Base-by-base conservation (phyloP, 2,329 filamentous ascomycete species). In the Trichoderma hamatum region DNA sequence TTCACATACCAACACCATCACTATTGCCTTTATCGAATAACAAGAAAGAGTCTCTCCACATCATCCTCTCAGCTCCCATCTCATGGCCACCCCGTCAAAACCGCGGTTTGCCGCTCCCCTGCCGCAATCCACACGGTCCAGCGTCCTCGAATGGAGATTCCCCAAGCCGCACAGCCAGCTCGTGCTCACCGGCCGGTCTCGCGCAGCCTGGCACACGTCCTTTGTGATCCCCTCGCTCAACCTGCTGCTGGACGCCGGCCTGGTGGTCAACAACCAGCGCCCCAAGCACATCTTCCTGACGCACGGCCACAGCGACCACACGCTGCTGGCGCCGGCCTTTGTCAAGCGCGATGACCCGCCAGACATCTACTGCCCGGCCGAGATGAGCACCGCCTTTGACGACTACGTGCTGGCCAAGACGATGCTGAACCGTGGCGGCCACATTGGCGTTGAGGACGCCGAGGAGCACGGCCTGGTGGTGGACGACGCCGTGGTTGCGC, bases 141-240 rank as follows among this genome's bases (percentile, higher is more conserved):
- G 81, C n/a, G 74, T 84, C 24, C 77, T 85, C 0, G 81, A 84
- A 69, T 84, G 82, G 81, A 76, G 75, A 13, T 82, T 84, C 69
- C 82, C 83, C 7, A 79, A 78, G 36, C 83, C 82, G 0, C 77
- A 81, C 70, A 75, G 77, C 62, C 78, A 82, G 59, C 78, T 78
- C 67, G 76, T 82, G 4, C 77, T 85, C 11, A 83, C 82, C 1
- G 83, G 83, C 65, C 79, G 79, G 30, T 85, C 83, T 9, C 81
- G 83, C 16, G 83, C 83, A 7, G 83, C 83, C 16, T 85, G 83
- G 83, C 83, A 85, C 74, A 85, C 83, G 2, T 84, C 82, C 5
- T 85, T 85, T 69, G 76, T 85, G 56, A 80, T 85, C 62, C 83
- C 83, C 1, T 81, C 84, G 70, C 81, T 85, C 62, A 82, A 84